Evolutionary conservation across 257 asterid genomes (phyloP), one percentile per base, ranked within the genome.

Genomic region (Cinchona pubescens): DNA sequence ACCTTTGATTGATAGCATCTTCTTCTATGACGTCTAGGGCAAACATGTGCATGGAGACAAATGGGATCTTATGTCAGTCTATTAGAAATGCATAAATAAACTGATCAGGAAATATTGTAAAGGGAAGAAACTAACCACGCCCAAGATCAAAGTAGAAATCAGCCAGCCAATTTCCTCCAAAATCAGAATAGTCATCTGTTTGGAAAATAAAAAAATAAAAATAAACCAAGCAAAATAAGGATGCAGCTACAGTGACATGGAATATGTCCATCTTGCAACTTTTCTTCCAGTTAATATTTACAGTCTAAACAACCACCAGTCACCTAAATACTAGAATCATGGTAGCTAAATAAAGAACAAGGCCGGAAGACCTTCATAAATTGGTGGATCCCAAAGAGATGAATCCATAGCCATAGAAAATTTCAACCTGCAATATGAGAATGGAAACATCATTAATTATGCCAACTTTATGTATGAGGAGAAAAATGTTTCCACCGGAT

Each of bases 1-100:
- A 86, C 74, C 75, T 78, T 79, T 85, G 86, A 79, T 90, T 88
- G 81, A 86, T 78, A 29, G 82, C 88, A 77, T 90, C 86, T 82
- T 86, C 88, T 79, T 86, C 92, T 42, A 86, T 73, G 68, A 72
- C 51, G 82, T 89, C 94, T 89, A 75, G 2, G 68, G 56, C 69
- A 69, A 71, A 82, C 76, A 76, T 60, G 16, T 77, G 75, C 29
- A 74, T 11, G 73, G 8, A 64, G 7, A 42, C 45, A 82, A 32
- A 75, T 29, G 75, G 69, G 67, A 23, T 9, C 51, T 59, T 37
- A 40, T 56, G 43, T 69, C 25, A 70, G 37, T 69, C 37, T 5
- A 60, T 5, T 8, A 3, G 32, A 21, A 30, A 27, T n/a, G 2
- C 56, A 27, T 25, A 30, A 18, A 67, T 19, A 32, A 32, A 68